Conservation (phyloP, 352 stramenopile species). For the Globisporangium camurandrum region DNA sequence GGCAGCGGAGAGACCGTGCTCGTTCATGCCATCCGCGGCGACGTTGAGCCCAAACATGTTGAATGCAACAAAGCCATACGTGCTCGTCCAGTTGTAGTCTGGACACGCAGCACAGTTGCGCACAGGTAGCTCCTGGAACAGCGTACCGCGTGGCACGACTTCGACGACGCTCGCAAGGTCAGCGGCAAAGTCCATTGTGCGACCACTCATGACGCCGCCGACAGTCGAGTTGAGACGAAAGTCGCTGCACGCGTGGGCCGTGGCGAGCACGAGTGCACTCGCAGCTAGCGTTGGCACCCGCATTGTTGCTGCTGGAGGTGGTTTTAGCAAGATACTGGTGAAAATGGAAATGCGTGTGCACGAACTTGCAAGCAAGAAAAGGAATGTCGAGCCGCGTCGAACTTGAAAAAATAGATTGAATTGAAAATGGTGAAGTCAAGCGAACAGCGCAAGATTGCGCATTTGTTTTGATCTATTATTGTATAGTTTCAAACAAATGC, state of each 20-base stretch:
- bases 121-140: slow-evolving; percentile 38
- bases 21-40: slow-evolving; percentile 45
- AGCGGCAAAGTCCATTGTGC: slow-evolving; percentile 51
- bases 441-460: too few species aligned
- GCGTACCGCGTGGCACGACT: slow-evolving; percentile 36
- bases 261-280: too few species aligned
- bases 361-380: too few species aligned
- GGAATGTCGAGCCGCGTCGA: too few species aligned
- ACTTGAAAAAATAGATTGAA: too few species aligned
- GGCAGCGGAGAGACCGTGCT: slow-evolving; percentile 37
- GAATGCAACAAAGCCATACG: slow-evolving; percentile 38
- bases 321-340: too few species aligned
- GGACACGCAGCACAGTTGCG: slow-evolving; percentile 27
- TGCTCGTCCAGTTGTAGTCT: slow-evolving; percentile 32
- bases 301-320: too few species aligned
- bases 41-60: slow-evolving; percentile 53
- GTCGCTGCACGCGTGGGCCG: slow-evolving; percentile 36
- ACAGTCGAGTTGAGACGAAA: slow-evolving; percentile 37
- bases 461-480: too few species aligned
- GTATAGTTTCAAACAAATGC: too few species aligned
- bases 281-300: too few species aligned
- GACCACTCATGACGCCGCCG: slow-evolving; percentile 29
- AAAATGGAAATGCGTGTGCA: too few species aligned
- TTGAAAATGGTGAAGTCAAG: too few species aligned
- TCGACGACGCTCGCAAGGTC: slow-evolving; percentile 38